Conservation (phyloP, 2,329 filamentous ascomycete genomes). For the Clonostachys solani region DNA sequence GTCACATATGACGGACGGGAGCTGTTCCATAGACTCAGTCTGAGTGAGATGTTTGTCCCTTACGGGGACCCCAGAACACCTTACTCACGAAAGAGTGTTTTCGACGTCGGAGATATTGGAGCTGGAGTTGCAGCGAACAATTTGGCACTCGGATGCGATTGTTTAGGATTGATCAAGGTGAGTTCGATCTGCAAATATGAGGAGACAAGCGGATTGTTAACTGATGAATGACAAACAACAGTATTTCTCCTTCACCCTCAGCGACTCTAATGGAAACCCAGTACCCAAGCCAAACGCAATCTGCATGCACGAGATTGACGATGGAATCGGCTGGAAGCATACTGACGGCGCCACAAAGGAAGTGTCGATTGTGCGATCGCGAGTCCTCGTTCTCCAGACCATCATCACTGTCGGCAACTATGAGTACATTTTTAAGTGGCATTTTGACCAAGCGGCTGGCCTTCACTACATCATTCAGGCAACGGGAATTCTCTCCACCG, state of each 20-base stretch:
- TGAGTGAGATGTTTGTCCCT: slow-evolving; percentile 65
- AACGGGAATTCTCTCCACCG: slow-evolving; percentile 35
- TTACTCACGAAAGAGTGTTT: slow-evolving; percentile 63
- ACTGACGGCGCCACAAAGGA: slow-evolving; percentile 53
- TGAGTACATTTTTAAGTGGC: slow-evolving; percentile 42
- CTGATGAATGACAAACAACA: neutral
- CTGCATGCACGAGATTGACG: slow-evolving; percentile 25
- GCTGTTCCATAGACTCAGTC: slow-evolving; percentile 59
- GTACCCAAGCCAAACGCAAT: slow-evolving; percentile 37
- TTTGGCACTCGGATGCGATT: slow-evolving; percentile 62
- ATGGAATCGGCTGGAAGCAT: slow-evolving; percentile 59
- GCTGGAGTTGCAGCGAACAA: slow-evolving; percentile 64
- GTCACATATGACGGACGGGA: slow-evolving; percentile 61
- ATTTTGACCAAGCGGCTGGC: slow-evolving; percentile 48
- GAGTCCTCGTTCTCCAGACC: slow-evolving; percentile 55
- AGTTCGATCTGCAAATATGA: neutral
- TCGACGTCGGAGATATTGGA: slow-evolving; percentile 66
- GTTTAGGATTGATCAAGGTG: slow-evolving; percentile 56
- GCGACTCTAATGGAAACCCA: slow-evolving; percentile 21
- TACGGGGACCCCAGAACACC: slow-evolving; percentile 62
- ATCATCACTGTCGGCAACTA: slow-evolving; percentile 62
- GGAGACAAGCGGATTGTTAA: slow-evolving; percentile 2
- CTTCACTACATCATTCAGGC: slow-evolving; percentile 22
- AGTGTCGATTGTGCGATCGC: slow-evolving; percentile 48
- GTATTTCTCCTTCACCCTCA: slow-evolving; percentile 29